These are phyloP conservation scores for Inosperma sp. DNA, from an alignment of 768 basidiomycete genomes.

Conservation along the genomic window DNA sequence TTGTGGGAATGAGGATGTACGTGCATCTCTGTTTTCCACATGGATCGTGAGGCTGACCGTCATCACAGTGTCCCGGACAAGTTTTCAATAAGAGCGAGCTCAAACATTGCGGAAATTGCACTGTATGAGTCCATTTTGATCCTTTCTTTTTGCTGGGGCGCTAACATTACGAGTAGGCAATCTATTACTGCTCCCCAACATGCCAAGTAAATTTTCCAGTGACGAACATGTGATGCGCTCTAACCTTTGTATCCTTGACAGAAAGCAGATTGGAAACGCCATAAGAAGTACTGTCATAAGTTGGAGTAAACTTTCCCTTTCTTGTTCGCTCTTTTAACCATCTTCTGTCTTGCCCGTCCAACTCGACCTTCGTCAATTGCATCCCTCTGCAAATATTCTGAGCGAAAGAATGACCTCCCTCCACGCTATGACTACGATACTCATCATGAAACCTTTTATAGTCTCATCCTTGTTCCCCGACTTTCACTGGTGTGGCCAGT, in stretches of 20 bases:
- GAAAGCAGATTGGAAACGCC: conserved; percentile 3
- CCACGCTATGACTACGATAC: too few relatives aligned
- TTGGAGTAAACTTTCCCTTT: conserved; percentile 1
- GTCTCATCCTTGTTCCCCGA: too few relatives aligned
- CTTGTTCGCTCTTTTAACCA: too few relatives aligned
- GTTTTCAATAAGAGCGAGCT: conserved; percentile 1
- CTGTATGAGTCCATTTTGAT: neutral
- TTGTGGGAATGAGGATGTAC: neutral
- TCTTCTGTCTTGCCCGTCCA: too few relatives aligned
- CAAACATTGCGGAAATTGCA: neutral
- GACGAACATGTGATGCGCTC: neutral
- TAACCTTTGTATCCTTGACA: neutral
- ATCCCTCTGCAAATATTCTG: too few relatives aligned
- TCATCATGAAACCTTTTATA: too few relatives aligned
- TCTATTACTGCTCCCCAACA: neutral
- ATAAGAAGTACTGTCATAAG: neutral
- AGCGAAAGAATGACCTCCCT: too few relatives aligned
- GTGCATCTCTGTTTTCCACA: neutral
- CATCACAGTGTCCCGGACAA: neutral
- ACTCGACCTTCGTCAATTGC: too few relatives aligned
- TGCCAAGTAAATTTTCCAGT: neutral
- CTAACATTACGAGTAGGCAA: neutral
- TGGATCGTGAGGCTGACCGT: neutral
- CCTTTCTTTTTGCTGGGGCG: neutral
- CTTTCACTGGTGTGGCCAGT: too few relatives aligned